A percentile compares a stretch with the other conserved stretches of the same genome.
These are phyloP conservation scores for Hypoxylon sp. DNA, from an alignment of 2,329 filamentous ascomycete genomes.

Conservation along the genomic window DNA sequence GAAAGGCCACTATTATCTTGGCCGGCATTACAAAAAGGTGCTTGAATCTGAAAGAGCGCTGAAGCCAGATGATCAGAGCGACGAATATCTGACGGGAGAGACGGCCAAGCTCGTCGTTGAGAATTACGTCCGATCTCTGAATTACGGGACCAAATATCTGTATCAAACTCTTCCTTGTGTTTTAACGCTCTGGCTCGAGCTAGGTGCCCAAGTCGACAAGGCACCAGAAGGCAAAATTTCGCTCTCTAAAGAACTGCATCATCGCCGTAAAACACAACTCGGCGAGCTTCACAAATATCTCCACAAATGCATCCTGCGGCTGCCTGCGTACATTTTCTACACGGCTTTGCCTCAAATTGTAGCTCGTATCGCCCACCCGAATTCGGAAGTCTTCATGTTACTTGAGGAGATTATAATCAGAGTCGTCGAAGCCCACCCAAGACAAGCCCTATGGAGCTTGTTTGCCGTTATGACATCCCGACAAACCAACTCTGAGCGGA, in stretches of 20 bases:
- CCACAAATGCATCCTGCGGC: constrained; percentile 80
- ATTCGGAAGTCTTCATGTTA: constrained; percentile 81
- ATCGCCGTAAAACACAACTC: constrained; percentile 75
- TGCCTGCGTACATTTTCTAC: constrained; percentile 85
- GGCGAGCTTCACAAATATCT: constrained; percentile 80
- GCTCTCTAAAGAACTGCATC: constrained; percentile 66
- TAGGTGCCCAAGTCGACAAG: constrained; percentile 82
- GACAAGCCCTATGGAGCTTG: constrained; percentile 92
- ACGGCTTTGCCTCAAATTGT: constrained; percentile 91
- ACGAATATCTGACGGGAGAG: constrained; percentile 84
- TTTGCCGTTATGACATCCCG: constrained; percentile 88
- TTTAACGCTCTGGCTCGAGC: constrained; percentile 93
- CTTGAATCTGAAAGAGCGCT: constrained; percentile 89
- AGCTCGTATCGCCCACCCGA: constrained; percentile 92
- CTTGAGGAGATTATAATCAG: constrained; percentile 86
- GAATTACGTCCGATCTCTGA: constrained; percentile 89
- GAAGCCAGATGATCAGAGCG: constrained; percentile 81
- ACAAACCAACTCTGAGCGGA: constrained; percentile 74
- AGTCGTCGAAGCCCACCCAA: constrained; percentile 88
- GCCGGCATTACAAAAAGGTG: constrained; percentile 97
- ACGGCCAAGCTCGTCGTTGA: constrained; percentile 88
- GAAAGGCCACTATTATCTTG: constrained; percentile 96
- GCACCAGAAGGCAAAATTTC: constrained; percentile 69
- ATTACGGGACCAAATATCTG: constrained; percentile 93
- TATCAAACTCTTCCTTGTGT: constrained; percentile 94